Evolutionary conservation across 495 filamentous ascomycete genomes (phyloP).

Genomic region (Sporormia fimetaria): DNA sequence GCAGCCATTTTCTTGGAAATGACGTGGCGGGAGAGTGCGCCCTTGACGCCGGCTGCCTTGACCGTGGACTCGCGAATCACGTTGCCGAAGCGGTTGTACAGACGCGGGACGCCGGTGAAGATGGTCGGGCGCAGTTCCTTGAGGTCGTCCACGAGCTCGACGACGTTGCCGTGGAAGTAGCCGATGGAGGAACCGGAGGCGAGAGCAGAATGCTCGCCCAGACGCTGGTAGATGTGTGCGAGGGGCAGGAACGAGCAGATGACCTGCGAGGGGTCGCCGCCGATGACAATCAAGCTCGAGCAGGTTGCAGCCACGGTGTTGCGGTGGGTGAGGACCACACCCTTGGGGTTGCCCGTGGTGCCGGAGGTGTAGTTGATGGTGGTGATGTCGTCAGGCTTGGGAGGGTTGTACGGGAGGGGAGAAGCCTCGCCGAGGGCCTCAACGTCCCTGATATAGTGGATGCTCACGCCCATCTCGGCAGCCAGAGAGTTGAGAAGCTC

Average conservation of each 20-base stretch:
- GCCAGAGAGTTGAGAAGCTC: conserved; percentile 66
- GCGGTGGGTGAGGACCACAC: conserved; percentile 74
- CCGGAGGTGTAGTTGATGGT: conserved; percentile 98
- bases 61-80: conserved; percentile 68
- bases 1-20: conserved; percentile 69
- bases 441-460: conserved; percentile 65
- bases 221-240: conserved; percentile 85
- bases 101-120: conserved; percentile 81
- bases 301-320: conserved; percentile 67
- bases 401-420: conserved; percentile 55
- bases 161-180: conserved; percentile 89
- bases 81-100: conserved; percentile 83
- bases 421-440: conserved; percentile 65
- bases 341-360: conserved; percentile 90
- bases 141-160: conserved; percentile 79
- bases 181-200: conserved; percentile 68
- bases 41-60: conserved; percentile 68
- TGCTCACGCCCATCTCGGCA: conserved; percentile 55
- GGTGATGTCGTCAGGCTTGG: conserved; percentile 62
- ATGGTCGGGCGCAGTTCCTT: conserved; percentile 73
- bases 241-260: conserved; percentile 82
- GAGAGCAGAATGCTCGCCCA: conserved; percentile 65
- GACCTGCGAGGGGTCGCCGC: conserved; percentile 44
- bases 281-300: conserved; percentile 42
- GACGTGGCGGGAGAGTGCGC: conserved; percentile 66